Conservation (phyloP, 805 yeast species). For the Torulaspora maleeae region DNA sequence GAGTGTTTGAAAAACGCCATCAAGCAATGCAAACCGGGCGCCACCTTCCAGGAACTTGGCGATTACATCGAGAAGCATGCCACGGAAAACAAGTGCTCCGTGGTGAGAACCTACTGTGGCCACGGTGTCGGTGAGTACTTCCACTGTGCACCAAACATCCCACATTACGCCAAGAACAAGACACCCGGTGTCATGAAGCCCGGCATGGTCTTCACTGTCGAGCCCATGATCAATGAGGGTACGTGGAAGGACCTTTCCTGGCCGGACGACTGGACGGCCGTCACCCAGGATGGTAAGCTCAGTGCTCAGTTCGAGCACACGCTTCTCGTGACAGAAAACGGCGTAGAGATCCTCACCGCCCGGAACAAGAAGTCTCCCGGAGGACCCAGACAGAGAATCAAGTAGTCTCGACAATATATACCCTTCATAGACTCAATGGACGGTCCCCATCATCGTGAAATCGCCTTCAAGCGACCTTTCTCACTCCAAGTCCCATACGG, state of each 20-base stretch:
- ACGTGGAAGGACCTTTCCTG: slow-evolving; percentile 73
- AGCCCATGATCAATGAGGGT: slow-evolving; percentile 93
- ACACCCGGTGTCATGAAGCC: slow-evolving; percentile 91
- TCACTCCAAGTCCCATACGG: background rate
- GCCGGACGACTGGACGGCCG: slow-evolving; percentile 98
- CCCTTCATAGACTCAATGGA: slow-evolving; percentile 1
- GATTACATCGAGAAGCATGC: slow-evolving; percentile 86
- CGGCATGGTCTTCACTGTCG: slow-evolving; percentile 95
- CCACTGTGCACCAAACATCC: slow-evolving; percentile 89
- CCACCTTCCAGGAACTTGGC: slow-evolving; percentile 81
- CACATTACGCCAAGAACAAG: slow-evolving; percentile 92
- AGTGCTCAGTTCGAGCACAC: slow-evolving; percentile 97
- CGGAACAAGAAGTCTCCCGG: slow-evolving; percentile 83
- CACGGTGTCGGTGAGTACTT: slow-evolving; percentile 86
- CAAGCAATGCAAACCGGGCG: slow-evolving; percentile 82
- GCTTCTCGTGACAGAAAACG: slow-evolving; percentile 84
- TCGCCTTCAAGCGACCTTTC: background rate
- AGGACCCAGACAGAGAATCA: slow-evolving; percentile 63
- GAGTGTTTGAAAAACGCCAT: slow-evolving; percentile 85
- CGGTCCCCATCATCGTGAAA: background rate
- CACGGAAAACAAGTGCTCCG: slow-evolving; percentile 68
- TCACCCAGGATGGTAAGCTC: slow-evolving; percentile 81
- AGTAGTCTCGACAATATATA: slow-evolving; percentile 18
- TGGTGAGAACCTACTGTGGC: slow-evolving; percentile 87
- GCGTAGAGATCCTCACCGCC: slow-evolving; percentile 85